Conservation (phyloP, 176 grass and related monocot genomes). For the Musa beccarii region DNA sequence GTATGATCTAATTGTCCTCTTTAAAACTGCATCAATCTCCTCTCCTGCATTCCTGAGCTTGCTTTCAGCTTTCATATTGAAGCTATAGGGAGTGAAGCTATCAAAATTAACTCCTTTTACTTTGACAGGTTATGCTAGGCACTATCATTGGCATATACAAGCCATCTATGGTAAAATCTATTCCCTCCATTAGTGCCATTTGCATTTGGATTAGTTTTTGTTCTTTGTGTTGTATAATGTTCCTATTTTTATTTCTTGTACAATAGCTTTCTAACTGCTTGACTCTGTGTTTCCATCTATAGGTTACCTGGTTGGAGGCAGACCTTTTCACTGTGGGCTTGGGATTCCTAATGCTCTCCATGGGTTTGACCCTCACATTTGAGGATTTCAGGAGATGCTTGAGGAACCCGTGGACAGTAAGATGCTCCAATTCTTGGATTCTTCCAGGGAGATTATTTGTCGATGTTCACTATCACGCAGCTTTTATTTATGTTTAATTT, state of each 20-base stretch:
- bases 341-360: slow-evolving; percentile 92
- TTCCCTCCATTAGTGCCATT: background rate
- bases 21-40: slow-evolving; percentile 19
- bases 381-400: slow-evolving; percentile 97
- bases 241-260: background rate
- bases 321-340: slow-evolving; percentile 86
- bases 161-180: slow-evolving; percentile 61
- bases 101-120: slow-evolving; percentile 22
- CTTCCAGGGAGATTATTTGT: background rate
- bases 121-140: slow-evolving; percentile 69
- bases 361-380: slow-evolving; percentile 92
- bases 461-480: background rate
- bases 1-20: slow-evolving; percentile 32
- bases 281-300: slow-evolving; percentile 17
- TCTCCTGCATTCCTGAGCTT: background rate
- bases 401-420: slow-evolving; percentile 98
- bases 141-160: slow-evolving; percentile 88
- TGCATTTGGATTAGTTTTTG: background rate
- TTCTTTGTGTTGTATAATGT: background rate
- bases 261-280: slow-evolving; percentile 14
- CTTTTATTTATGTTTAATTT: slow-evolving; percentile 24
- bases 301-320: slow-evolving; percentile 97
- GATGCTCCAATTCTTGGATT: slow-evolving; percentile 20
- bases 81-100: background rate
- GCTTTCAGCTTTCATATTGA: background rate